Base-by-base conservation (phyloP, 495 filamentous ascomycete genomes). In the Jackrogersella multiformis region DNA sequence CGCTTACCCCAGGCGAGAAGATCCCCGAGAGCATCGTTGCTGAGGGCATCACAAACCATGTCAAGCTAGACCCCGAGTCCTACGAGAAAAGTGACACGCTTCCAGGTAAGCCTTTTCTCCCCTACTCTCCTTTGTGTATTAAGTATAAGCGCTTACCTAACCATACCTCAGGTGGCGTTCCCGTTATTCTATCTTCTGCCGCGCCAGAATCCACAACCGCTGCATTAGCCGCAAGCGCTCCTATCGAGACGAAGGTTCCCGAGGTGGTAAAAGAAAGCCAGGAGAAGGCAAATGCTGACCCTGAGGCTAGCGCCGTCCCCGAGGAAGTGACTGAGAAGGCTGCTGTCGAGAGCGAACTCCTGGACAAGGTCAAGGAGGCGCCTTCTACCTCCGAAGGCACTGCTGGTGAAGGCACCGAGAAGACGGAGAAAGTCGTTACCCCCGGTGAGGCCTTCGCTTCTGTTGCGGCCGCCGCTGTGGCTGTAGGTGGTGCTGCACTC, bases 41-140 rank as follows among this genome's bases (percentile, higher is more conserved):
- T 23, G 84, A 86, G 67, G 83, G 84, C 30, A 75, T 85, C 67
- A 76, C 84, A 38, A 85, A 79, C 59, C 82, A 84, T 48, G 91
- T 91, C 51, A 91, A 86, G 58, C 85, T 92, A 9, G 93, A 97
- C 73, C 84, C 92, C 75, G 90, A 87, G 68, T 93, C 90, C 1
- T 97, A 97, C 74, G 89, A 97, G 72, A 88, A 88, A 69, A 87
- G 86, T 71, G 90, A 89, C 72, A 74, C 85, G 42, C 77, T 84
- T 56, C 79, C 84, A 56, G 78, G 85, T 61, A 72, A 70, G 57
- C 73, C 71, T 15, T 18, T 41, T 34, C 4, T 6, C 26, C 3
- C 15, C 30, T 16, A 13, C 16, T 6, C 2, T 34, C 32, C 1
- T 38, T 34, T 10, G 4, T 30, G 6, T 15, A 7, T 3, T 6